phyloP scores from a whole-genome alignment of 2,329 filamentous ascomycete species.

The Claviceps humidiphila region DNA sequence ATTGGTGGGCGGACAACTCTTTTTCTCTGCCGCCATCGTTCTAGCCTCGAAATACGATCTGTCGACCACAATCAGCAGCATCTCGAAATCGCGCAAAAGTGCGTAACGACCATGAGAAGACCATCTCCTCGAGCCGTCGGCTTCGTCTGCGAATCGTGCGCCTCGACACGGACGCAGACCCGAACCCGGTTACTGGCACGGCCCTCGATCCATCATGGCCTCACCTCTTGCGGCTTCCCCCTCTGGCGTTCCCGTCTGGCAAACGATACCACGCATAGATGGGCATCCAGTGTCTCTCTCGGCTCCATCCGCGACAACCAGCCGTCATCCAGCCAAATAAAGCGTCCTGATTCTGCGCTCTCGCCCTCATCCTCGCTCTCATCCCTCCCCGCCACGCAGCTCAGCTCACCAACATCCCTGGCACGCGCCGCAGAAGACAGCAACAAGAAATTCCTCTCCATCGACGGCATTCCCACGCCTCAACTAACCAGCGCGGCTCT shows the following conservation, averaged over 20 bases:
- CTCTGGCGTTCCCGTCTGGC: slow-evolving; percentile 4
- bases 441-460: slow-evolving; percentile 28
- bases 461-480: slow-evolving; percentile 31
- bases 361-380: slow-evolving; percentile 9
- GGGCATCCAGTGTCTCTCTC: slow-evolving; percentile 14
- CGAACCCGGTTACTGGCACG: slow-evolving; percentile 15
- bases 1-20: too few relatives aligned
- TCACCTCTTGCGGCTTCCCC: slow-evolving; percentile 9
- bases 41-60: not conserved
- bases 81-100: not conserved
- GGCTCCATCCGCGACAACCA: slow-evolving; percentile 2
- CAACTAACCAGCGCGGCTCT: slow-evolving; percentile 30
- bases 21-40: not conserved
- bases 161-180: slow-evolving; percentile 18
- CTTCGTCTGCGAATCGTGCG: slow-evolving; percentile 32
- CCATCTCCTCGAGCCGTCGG: slow-evolving; percentile 18
- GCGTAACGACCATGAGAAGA: slow-evolving; percentile 5
- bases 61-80: not conserved
- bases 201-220: slow-evolving; percentile 13
- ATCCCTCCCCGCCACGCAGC: too few relatives aligned
- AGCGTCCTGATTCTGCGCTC: not conserved
- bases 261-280: slow-evolving; percentile 9
- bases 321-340: not conserved
- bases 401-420: slow-evolving; percentile 26
- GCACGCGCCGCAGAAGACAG: slow-evolving; percentile 28